A percentile compares a stretch with the other conserved stretches of the same genome.
phyloP scores from a whole-genome alignment of 2,329 filamentous ascomycete genomes.

The Thermothelomyces thermophilus region DNA sequence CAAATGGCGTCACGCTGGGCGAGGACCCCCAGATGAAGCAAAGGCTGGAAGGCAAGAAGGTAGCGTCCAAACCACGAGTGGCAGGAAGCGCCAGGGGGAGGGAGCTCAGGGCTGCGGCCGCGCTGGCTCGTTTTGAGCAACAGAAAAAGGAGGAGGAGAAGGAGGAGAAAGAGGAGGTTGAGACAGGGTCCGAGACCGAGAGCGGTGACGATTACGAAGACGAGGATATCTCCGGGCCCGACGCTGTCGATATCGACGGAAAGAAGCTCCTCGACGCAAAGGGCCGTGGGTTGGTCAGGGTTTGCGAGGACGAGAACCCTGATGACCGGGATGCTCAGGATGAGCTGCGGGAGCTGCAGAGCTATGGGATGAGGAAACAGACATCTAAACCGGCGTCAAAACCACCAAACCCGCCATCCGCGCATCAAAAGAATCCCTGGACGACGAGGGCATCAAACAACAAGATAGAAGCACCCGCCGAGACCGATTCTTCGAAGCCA shows the following conservation, averaged over 20 bases:
- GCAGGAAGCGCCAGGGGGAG: slow-evolving; percentile 67
- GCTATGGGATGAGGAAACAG: slow-evolving; percentile 26
- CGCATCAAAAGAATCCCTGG: background rate
- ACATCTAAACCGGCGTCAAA: background rate
- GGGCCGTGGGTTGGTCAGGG: slow-evolving; percentile 61
- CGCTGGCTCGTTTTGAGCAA: slow-evolving; percentile 64
- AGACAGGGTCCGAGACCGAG: slow-evolving; percentile 35
- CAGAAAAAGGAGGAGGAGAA: slow-evolving; percentile 49
- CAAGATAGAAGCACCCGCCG: background rate
- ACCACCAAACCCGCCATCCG: too few relatives aligned
- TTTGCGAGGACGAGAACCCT: slow-evolving; percentile 63
- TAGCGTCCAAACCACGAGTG: slow-evolving; percentile 62
- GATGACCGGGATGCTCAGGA: slow-evolving; percentile 51
- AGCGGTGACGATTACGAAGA: slow-evolving; percentile 47
- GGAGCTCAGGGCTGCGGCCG: slow-evolving; percentile 70
- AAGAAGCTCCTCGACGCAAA: slow-evolving; percentile 57
- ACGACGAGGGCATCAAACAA: background rate
- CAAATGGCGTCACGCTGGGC: slow-evolving; percentile 60
- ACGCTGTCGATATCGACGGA: slow-evolving; percentile 59
- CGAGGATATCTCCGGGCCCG: slow-evolving; percentile 37
- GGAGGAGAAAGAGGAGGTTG: slow-evolving; percentile 30
- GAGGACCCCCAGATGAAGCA: slow-evolving; percentile 60
- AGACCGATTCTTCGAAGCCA: background rate
- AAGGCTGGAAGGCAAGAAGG: slow-evolving; percentile 59
- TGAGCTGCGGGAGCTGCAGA: slow-evolving; percentile 62